Conservation (phyloP, 441 rosid species). For the Pelargonium australe region DNA sequence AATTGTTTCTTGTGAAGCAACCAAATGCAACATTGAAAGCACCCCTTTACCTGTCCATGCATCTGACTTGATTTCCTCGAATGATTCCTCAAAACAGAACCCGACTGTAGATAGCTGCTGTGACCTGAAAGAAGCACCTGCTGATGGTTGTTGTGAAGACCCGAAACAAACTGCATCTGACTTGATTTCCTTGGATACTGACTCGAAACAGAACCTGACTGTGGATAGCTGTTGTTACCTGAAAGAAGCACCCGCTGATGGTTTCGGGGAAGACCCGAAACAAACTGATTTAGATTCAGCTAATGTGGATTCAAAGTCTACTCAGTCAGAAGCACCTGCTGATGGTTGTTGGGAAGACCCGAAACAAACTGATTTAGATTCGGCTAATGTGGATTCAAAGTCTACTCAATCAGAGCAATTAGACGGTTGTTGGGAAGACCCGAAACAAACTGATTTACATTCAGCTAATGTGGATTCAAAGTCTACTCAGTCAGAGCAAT, state of each 20-base stretch:
- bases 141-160: constrained; percentile 11
- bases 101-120: constrained; percentile 7
- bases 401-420: no score
- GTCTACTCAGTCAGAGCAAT: not conserved
- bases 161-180: constrained; percentile 6
- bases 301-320: no score
- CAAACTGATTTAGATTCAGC: no score
- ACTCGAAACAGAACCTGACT: no score
- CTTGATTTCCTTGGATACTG: not conserved
- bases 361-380: no score
- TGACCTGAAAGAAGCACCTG: not conserved
- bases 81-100: not conserved
- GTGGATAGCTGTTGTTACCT: not conserved
- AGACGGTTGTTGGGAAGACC: constrained; percentile 9
- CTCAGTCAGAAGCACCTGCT: not conserved
- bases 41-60: no score
- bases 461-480: constrained; percentile 12
- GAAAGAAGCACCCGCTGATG: not conserved
- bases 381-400: no score
- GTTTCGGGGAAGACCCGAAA: no score
- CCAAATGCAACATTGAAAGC: no score
- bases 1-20: no score
- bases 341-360: constrained; percentile 10
- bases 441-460: not conserved
- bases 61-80: no score